Base-by-base conservation (phyloP, 257 asterid genomes). In the Paraleonurus japonicus region DNA sequence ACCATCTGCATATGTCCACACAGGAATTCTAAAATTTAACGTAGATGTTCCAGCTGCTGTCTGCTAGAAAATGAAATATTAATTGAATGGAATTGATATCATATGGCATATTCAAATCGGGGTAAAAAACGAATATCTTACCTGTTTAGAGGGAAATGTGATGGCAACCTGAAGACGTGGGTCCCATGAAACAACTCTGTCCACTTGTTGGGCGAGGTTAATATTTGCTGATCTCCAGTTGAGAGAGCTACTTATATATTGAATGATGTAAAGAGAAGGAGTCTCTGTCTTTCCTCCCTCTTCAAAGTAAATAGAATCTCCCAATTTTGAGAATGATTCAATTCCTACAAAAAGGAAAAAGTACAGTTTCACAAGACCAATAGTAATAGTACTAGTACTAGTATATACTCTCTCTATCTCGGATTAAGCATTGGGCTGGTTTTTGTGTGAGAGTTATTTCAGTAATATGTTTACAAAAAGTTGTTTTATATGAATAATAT, bases 241-340 rank as follows among this genome's bases (percentile, higher is more conserved):
- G 32, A 91, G 75, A 1, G 92, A 73, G 86, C 93, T 94, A 48
- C 96, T 74, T 69, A 94, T 82, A 83, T 86, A 94, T 77, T 94
- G 99, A 45, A 87, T 83, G 30, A 94, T 75, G 79, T 94, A 89
- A 15, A 94, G 89, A 41, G 83, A 17, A 0, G 96, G 92, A 70
- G 43, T 27, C 0, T 60, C 57, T 61, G 43, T 27, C 0, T 60
- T 61, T 61, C 95, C 96, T 23, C 35, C 84, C 65, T 94, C 95
- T 73, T 91, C 98, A 41, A 94, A 94, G 87, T 91, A 94, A 67
- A 91, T 89, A 0, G 99, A 85, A 76, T 94, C 98, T 75, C 99
- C 99, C 78, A 94, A 65, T 82, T 94, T 94, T 16, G 99, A 83
- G 76, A 94, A 94, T 0, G 99, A 89, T 63, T 94, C 99, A 30